phyloP scores from a whole-genome alignment of 257 asterid genomes.

The Nicotiana knightiana region DNA sequence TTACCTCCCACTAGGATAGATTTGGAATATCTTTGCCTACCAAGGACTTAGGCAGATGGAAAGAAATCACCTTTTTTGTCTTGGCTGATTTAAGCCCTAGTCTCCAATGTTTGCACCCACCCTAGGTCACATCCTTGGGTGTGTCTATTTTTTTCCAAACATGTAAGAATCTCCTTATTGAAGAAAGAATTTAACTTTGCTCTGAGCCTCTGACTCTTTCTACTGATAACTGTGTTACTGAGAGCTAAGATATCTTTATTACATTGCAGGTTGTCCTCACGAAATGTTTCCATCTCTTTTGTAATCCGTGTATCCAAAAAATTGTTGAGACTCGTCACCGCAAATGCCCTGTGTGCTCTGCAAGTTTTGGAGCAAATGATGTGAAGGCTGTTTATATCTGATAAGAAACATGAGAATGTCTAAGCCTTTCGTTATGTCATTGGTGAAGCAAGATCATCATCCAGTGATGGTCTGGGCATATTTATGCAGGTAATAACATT shows the following conservation, averaged over 20 bases:
- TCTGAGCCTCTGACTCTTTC: neutral
- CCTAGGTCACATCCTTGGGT: neutral
- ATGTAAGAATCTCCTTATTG: neutral
- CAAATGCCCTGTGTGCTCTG: constrained; percentile 87
- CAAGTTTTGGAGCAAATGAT: constrained; percentile 81
- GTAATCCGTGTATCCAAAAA: constrained; percentile 80
- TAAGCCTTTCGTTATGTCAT: neutral
- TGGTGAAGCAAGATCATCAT: neutral
- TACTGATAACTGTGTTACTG: neutral
- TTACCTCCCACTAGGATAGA: neutral
- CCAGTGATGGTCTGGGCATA: neutral
- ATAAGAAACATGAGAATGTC: constrained; percentile 10
- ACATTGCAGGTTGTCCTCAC: constrained; percentile 78
- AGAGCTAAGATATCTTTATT: constrained; percentile 4
- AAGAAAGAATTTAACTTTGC: neutral
- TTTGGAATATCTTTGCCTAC: neutral
- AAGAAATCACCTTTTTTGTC: neutral
- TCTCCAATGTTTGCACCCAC: neutral
- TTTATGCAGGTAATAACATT: neutral
- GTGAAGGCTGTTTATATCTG: constrained; percentile 92
- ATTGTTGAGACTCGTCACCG: constrained; percentile 72
- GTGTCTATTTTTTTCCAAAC: neutral
- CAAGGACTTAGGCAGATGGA: neutral
- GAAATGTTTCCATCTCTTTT: constrained; percentile 94
- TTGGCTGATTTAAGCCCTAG: neutral